phyloP scores from a whole-genome alignment of 495 filamentous ascomycete genomes.

The Pyronema domesticum region DNA sequence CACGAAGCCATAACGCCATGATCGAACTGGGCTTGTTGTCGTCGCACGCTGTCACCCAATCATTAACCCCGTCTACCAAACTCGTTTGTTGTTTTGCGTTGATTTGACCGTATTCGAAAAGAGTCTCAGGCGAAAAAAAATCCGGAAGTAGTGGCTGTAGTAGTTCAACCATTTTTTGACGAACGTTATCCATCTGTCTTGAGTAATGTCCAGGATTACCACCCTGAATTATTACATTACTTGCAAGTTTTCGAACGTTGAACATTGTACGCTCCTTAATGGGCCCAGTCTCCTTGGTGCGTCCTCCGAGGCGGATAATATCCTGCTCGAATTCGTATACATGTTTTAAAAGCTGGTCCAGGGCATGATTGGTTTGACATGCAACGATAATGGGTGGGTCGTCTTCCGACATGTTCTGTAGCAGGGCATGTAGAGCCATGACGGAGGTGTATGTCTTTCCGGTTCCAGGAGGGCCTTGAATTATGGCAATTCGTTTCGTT shows the following conservation, averaged over 20 bases:
- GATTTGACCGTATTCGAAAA: constrained; percentile 40
- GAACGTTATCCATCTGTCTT: constrained; percentile 30
- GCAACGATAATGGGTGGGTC: constrained; percentile 62
- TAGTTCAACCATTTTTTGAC: constrained; percentile 31
- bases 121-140: constrained; percentile 31
- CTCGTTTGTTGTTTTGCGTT: constrained; percentile 41
- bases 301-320: constrained; percentile 63
- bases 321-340: constrained; percentile 45
- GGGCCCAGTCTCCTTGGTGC: constrained; percentile 43
- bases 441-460: constrained; percentile 32
- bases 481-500: constrained; percentile 53
- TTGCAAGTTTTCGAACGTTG: constrained; percentile 32
- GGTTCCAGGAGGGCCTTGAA: constrained; percentile 85
- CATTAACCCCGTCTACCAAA: constrained; percentile 36
- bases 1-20: constrained; percentile 47
- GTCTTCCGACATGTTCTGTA: constrained; percentile 39
- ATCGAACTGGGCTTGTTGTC: constrained; percentile 26
- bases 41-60: constrained; percentile 30
- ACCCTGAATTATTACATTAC: constrained; percentile 22
- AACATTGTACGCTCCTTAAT: constrained; percentile 50
- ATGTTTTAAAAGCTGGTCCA: constrained; percentile 65
- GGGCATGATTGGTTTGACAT: constrained; percentile 82
- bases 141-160: constrained; percentile 31
- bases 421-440: constrained; percentile 46
- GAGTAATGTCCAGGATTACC: constrained; percentile 21